Evolutionary conservation across 345 rosid species (phyloP), one percentile per base, ranked within the genome.

Genomic region (Citropsis articulata): DNA sequence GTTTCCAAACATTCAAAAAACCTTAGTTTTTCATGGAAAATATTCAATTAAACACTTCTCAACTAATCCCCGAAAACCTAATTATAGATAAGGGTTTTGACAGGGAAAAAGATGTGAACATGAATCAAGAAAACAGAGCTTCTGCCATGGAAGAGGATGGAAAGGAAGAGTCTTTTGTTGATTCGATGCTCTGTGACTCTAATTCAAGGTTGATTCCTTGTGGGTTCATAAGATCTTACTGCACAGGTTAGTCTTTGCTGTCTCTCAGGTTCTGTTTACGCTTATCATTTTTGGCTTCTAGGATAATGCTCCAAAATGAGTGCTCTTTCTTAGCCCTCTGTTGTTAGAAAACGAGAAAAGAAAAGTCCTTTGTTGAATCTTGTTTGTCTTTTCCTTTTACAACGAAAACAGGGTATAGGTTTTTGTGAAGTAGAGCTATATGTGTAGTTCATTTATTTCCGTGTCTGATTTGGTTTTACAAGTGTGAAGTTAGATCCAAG

Each of bases 171-270:
- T 81, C 89, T 79, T 79, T 73, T 62, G 83, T 69, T 35, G 94
- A 89, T 83, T 88, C 85, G 2, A 88, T 95, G 97, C 86, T 94
- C 8, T 95, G 94, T 65, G 97, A 92, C 82, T 86, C 97, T 4
- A 87, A 80, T 83, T 89, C 98, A 64, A 86, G 90, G 77, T 81
- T 93, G 1, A 81, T 94, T 5, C 81, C 74, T 25, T 60, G 76
- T 42, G 99, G 99, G 80, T 86, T 92, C 80, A 69, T 86, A 10
- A 85, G 56, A 82, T 75, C 88, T 28, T 77, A 71, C 83, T 79
- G 76, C 79, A 30, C 87, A 62, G 94, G 99, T 94, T 64, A 33
- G 89, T 66, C 28, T 66, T 66, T 67, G 48, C 27, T 22, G 62
- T 22, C 5, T 40, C 42, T 1, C 25, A 42, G 19, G 59, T 28